A percentile compares a stretch with the other conserved stretches of the same genome.
phyloP scores from a whole-genome alignment of 306 rosid species.

The Cucumis hystrix region DNA sequence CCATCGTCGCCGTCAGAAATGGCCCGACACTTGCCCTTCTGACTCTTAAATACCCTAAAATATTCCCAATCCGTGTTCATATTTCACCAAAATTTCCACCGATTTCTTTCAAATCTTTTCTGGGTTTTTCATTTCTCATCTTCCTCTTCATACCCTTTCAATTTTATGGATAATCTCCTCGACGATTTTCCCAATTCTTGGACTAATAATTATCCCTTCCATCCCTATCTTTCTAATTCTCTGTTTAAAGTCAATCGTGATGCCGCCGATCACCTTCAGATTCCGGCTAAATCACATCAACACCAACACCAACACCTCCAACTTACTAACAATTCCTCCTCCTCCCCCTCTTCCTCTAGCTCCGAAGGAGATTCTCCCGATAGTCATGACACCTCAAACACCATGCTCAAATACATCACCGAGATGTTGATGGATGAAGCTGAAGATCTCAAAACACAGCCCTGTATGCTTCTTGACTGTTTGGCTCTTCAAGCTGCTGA shows the following conservation, averaged over 20 bases:
- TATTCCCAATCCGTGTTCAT: background rate
- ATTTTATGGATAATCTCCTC: slow-evolving; percentile 1
- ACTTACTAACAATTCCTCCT: background rate
- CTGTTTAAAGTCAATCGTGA: background rate
- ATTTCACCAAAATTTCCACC: background rate
- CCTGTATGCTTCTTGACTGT: slow-evolving; percentile 72
- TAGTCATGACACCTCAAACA: slow-evolving; percentile 22
- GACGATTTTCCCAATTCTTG: slow-evolving; percentile 3
- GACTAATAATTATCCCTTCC: background rate
- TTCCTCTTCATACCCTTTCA: background rate
- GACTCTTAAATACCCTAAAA: background rate
- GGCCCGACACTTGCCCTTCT: background rate
- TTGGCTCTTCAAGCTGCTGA: slow-evolving; percentile 76
- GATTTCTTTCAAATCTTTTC: background rate
- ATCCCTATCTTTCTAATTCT: background rate
- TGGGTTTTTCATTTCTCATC: background rate
- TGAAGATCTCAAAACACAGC: slow-evolving; percentile 41
- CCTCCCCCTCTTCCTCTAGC: background rate
- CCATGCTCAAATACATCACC: slow-evolving; percentile 43
- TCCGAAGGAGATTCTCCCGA: slow-evolving; percentile 24
- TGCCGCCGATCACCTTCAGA: background rate
- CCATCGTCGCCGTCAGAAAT: background rate
- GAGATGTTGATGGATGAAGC: slow-evolving; percentile 80
- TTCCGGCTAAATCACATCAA: background rate
- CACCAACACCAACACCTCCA: background rate